Evolutionary conservation across 2,329 filamentous ascomycete genomes (phyloP), one percentile per base, ranked within the genome.

Genomic region (Penicillium nordicum): DNA sequence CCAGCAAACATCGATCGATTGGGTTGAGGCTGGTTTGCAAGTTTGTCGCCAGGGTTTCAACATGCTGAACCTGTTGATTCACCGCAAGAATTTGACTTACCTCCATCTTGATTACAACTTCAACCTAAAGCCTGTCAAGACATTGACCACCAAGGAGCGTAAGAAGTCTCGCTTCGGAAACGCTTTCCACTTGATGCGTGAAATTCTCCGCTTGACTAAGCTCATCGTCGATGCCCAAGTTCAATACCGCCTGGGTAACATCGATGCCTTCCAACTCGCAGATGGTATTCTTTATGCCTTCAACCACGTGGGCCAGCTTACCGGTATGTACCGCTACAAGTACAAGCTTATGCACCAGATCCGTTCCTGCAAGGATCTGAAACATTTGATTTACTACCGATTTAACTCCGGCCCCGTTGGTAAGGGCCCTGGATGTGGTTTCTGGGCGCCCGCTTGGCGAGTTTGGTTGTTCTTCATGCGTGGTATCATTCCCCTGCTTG

Each of bases 311-410:
- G 94, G 94, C 60, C 95, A 99, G 75, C 81, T 99, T 59, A 99
- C 94, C 16, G 94, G 94, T 72, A 99, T 99, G 94, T 99, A 99
- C 78, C 89, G 94, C 59, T 99, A 99, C 84, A 99, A 99, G 82
- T 99, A 99, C 81, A 99, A 99, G 82, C 82, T 99, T 55, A 99
- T 99, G 94, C 94, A 99, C 74, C 94, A 99, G 76, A 99, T 99
- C 67, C 90, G 94, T 67, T 96, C 94, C 0, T 99, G 94, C 81
- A 99, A 99, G 77, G 94, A 99, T 77, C 75, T 99, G 71, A 99
- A 99, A 84, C 94, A 99, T 83, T 79, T 99, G 60, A 97, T 99
- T 64, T 99, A 99, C 79, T 97, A 97, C 75, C 89, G 93, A 48
- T 99, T 99, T 79, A 99, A 99, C 74, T 92, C 92, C 57, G 94